Percentiles rank a stretch among this genome's conserved stretches.
Conservation (phyloP, 331 rosid species). For the Quercus lobata region DNA sequence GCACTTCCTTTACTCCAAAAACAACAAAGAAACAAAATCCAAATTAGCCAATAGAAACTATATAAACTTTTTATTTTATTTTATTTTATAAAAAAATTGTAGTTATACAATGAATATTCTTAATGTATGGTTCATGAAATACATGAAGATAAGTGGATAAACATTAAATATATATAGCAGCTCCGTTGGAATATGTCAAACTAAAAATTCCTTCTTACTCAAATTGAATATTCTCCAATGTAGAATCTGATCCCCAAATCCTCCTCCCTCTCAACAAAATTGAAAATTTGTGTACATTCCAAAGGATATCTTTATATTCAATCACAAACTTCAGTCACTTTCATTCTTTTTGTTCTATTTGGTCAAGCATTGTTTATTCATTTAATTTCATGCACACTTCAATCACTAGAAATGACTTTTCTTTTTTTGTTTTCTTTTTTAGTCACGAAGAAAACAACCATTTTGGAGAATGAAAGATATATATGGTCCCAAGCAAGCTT, state of each 20-base stretch:
- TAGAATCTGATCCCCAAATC: not conserved
- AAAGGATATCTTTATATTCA: not conserved
- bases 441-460: not conserved
- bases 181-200: not conserved
- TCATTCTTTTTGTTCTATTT: not conserved
- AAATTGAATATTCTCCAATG: not conserved
- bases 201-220: not conserved
- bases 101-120: no score
- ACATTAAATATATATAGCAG: no score
- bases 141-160: no score
- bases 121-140: no score
- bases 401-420: not conserved
- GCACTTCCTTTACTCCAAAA: no score
- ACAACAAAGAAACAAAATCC: no score
- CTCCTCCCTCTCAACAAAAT: not conserved
- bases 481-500: not conserved
- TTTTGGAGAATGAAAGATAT: not conserved
- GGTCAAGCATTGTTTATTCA: not conserved
- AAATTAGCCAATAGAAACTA: no score
- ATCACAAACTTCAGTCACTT: not conserved
- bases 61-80: no score
- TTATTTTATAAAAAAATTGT: no score
- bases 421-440: not conserved
- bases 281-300: not conserved
- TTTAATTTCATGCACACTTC: not conserved